These are phyloP conservation scores for Fusarium domesticum DNA, from an alignment of 2,329 filamentous ascomycete genomes.

Conservation along the genomic window DNA sequence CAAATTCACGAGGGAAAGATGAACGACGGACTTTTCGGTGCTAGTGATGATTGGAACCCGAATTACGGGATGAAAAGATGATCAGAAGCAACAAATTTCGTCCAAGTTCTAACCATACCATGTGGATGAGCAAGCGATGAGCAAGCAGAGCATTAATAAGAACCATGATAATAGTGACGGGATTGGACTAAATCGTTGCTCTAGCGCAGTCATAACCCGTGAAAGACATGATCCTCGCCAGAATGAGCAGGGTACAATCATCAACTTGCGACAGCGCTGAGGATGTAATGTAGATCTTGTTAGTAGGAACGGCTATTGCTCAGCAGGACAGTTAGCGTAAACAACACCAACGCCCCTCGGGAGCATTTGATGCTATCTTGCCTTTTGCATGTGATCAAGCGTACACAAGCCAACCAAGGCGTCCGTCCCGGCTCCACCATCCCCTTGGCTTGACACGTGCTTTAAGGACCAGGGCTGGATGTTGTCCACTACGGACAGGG, in stretches of 20 bases:
- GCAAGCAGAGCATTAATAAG: slow-evolving; percentile 8
- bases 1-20: neutral
- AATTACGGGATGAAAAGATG: neutral
- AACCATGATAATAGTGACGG: slow-evolving; percentile 6
- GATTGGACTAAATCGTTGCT: slow-evolving; percentile 12
- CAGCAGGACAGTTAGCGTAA: slow-evolving; percentile 16
- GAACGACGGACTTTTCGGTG: neutral
- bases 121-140: slow-evolving; percentile 5
- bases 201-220: slow-evolving; percentile 7
- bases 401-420: slow-evolving; percentile 9
- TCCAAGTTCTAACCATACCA: too few species aligned
- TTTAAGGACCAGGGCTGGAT: slow-evolving; percentile 7
- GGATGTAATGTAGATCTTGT: slow-evolving; percentile 12
- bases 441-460: slow-evolving; percentile 28
- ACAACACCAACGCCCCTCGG: slow-evolving; percentile 7
- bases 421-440: neutral
- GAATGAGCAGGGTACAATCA: neutral
- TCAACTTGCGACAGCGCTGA: neutral
- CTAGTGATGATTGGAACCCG: too few species aligned
- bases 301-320: slow-evolving; percentile 17
- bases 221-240: neutral
- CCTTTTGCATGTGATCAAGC: slow-evolving; percentile 28
- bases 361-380: slow-evolving; percentile 5
- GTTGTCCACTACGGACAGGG: neutral
- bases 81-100: neutral